Percentiles rank a stretch among this genome's conserved stretches.
Conservation (phyloP, 352 stramenopile genomes). For the Pythium sp. region DNA sequence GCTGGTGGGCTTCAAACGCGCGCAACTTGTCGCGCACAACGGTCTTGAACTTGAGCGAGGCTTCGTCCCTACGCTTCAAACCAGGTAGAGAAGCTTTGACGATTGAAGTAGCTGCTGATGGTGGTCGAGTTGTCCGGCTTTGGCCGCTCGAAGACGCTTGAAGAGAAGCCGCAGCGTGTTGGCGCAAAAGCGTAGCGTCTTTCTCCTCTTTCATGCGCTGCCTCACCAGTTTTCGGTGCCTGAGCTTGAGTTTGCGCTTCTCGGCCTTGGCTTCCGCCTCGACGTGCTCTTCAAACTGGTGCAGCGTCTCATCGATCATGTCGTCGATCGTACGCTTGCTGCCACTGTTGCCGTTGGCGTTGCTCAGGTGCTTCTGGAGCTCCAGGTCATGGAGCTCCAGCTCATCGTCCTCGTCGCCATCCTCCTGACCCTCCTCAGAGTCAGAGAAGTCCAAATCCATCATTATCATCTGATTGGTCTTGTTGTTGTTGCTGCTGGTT, state of each 20-base stretch:
- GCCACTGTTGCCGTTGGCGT: neutral
- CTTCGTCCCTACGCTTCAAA: neutral
- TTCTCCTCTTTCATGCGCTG: neutral
- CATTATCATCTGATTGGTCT: no score
- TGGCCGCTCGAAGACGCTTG: no score
- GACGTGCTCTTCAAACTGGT: neutral
- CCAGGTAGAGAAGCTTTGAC: no score
- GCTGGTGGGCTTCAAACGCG: slow-evolving; percentile 25
- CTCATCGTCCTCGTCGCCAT: no score
- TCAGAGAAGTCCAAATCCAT: no score
- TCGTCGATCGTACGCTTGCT: neutral
- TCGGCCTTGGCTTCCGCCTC: neutral
- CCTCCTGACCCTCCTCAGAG: no score
- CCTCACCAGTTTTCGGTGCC: neutral
- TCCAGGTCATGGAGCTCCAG: no score
- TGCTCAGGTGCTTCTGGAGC: no score
- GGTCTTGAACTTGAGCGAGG: neutral
- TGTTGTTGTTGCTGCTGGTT: no score
- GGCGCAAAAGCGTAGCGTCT: neutral
- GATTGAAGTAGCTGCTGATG: no score
- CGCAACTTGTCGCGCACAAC: slow-evolving; percentile 11
- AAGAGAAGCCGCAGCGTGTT: neutral
- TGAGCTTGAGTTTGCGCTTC: neutral
- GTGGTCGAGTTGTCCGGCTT: no score
- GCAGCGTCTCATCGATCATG: slow-evolving; percentile 11